Evolutionary conservation across 2,329 filamentous ascomycete species (phyloP), one percentile per base, ranked within the genome.

Genomic region (Diplodia scrobiculata): DNA sequence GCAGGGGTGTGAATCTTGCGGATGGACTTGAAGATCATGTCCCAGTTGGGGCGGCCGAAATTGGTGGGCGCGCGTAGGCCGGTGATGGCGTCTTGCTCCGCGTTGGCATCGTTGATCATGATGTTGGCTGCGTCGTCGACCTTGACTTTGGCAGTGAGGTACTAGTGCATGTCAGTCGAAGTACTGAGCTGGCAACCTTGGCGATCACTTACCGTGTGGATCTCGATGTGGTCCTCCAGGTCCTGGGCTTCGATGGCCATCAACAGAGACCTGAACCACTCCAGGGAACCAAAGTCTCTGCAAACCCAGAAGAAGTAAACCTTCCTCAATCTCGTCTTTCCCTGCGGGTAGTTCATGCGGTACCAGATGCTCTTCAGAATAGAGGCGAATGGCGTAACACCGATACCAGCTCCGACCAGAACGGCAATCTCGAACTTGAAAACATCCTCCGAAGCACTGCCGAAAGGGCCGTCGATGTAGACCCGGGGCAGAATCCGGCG

Each of bases 251-350:
- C 91, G 72, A 96, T 94, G 65, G 91, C 91, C 69, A 92, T 84
- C 17, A 96, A 84, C 68, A 96, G 81, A 29, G 90, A 93, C 59
- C 91, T 85, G 84, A 95, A 95, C 91, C 91, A 96, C 81, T 95
- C 91, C 72, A 95, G 93, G 0, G 89, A 92, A 38, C 89, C 91
- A 73, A 94, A 94, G 78, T 95, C 91, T 77, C 91, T 85, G 82
- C 91, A 94, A 69, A 95, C 88, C 91, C 91, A 95, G 84, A 95
- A 92, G 82, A 95, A 95, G 82, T 95, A 96, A 27, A 96, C 91
- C 78, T 95, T 96, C 73, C 88, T 85, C 51, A 96, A 83, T 3
- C 90, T 84, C 2, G 90, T 93, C 80, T 89, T 90, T 78, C 89
- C 86, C 76, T 91, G 88, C 2, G 90, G 89, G 79, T 91, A 93